phyloP scores from a whole-genome alignment of 129 eudicot genomes.

The Arctium lappa region DNA sequence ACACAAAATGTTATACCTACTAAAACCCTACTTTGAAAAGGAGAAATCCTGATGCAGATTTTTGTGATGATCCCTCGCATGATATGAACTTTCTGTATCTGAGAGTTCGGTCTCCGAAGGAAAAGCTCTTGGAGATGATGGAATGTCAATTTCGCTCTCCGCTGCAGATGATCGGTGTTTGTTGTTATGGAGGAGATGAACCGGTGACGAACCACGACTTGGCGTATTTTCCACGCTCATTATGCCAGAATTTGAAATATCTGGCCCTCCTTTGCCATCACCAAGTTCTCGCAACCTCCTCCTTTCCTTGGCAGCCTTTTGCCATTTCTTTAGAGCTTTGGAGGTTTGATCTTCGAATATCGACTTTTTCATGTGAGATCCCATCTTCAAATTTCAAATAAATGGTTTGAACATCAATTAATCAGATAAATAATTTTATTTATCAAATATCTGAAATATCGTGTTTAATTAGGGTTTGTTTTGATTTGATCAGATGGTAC shows the following conservation, averaged over 20 bases:
- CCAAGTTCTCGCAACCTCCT: conserved; percentile 44
- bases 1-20: background rate
- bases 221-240: conserved; percentile 42
- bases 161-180: conserved; percentile 33
- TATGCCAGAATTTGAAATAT: conserved; percentile 23
- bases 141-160: conserved; percentile 47
- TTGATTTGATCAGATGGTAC: background rate
- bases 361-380: conserved; percentile 72
- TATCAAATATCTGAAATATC: background rate
- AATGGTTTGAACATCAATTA: background rate
- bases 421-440: background rate
- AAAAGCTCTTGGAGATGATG: conserved; percentile 46
- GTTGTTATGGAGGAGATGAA: conserved; percentile 62
- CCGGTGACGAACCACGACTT: conserved; percentile 49
- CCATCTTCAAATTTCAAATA: conserved; percentile 46
- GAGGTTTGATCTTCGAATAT: conserved; percentile 79
- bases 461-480: background rate
- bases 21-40: conserved; percentile 27
- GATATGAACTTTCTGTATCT: conserved; percentile 48
- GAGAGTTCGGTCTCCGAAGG: conserved; percentile 45
- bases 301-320: conserved; percentile 52
- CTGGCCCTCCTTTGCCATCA: background rate
- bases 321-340: conserved; percentile 80
- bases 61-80: conserved; percentile 12
- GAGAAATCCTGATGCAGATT: conserved; percentile 27